These are phyloP conservation scores for Pseudomicrostroma phylloplanum DNA, from an alignment of 1,284 basidiomycete genomes.

Conservation along the genomic window DNA sequence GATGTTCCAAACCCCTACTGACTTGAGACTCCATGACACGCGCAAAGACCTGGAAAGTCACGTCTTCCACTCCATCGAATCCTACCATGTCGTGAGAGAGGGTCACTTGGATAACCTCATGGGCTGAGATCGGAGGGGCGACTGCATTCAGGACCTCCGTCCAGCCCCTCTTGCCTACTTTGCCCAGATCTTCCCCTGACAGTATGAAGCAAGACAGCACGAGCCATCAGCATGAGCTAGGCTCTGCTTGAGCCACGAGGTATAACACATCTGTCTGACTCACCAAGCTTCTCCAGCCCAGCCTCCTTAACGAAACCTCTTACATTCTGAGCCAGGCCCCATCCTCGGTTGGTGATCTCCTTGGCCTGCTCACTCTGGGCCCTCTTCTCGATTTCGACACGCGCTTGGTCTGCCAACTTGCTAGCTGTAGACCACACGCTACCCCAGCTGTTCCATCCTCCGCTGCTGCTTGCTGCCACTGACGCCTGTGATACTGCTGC, in stretches of 20 bases:
- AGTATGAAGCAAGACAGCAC: conserved; percentile 1
- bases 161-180: conserved; percentile 40
- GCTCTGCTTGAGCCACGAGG: neutral
- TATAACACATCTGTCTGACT: conserved; percentile 13
- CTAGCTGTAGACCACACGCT: conserved; percentile 56
- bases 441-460: conserved; percentile 64
- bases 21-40: conserved; percentile 45
- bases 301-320: conserved; percentile 40
- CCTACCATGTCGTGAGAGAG: conserved; percentile 89
- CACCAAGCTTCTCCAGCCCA: conserved; percentile 25
- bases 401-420: conserved; percentile 45
- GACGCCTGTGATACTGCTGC: too few relatives aligned
- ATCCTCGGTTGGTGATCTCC: conserved; percentile 20
- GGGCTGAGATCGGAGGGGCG: conserved; percentile 93
- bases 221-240: conserved; percentile 6
- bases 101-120: conserved; percentile 94
- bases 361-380: conserved; percentile 20
- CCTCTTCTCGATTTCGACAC: conserved; percentile 43
- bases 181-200: conserved; percentile 32
- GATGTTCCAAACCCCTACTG: conserved; percentile 22
- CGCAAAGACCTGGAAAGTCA: conserved; percentile 64
- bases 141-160: conserved; percentile 85
- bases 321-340: conserved; percentile 38
- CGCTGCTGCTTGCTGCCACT: conserved; percentile 54
- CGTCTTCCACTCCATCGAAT: conserved; percentile 87